Evolutionary conservation across 2,329 filamentous ascomycete genomes (phyloP).

Genomic region (Incumbomyces delicatus): DNA sequence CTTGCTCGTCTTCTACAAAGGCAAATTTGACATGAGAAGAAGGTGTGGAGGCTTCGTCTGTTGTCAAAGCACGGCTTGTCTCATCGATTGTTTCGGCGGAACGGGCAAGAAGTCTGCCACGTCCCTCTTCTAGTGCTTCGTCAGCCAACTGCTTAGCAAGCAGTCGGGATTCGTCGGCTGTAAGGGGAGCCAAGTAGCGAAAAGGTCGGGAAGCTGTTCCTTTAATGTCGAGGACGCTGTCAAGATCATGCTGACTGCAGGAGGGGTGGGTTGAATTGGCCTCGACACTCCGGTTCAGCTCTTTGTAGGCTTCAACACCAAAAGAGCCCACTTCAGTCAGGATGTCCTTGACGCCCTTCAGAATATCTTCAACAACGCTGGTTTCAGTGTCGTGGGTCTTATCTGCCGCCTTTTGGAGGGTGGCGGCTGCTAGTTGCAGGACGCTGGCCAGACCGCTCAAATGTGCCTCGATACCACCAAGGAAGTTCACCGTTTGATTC

Average conservation of each 20-base stretch:
- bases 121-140: neutral
- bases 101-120: neutral
- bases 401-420: slow-evolving; percentile 27
- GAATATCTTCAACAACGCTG: slow-evolving; percentile 28
- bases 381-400: slow-evolving; percentile 28
- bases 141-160: neutral
- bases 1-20: neutral
- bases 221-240: too few relatives aligned
- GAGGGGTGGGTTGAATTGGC: neutral
- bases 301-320: slow-evolving; percentile 12
- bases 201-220: too few relatives aligned
- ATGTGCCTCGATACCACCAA: slow-evolving; percentile 29
- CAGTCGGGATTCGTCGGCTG: neutral
- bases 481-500: slow-evolving; percentile 3
- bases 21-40: slow-evolving; percentile 4
- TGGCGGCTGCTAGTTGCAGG: slow-evolving; percentile 29
- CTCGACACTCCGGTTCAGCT: neutral
- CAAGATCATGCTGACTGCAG: too few relatives aligned
- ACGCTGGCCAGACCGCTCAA: slow-evolving; percentile 28
- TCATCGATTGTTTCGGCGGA: too few relatives aligned
- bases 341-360: slow-evolving; percentile 31
- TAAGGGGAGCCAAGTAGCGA: neutral
- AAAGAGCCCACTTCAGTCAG: slow-evolving; percentile 30
- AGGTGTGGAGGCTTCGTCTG: neutral
- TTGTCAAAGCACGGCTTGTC: neutral